These are phyloP conservation scores for Beauveria varroae DNA, from an alignment of 2,329 filamentous ascomycete species.

Conservation along the genomic window DNA sequence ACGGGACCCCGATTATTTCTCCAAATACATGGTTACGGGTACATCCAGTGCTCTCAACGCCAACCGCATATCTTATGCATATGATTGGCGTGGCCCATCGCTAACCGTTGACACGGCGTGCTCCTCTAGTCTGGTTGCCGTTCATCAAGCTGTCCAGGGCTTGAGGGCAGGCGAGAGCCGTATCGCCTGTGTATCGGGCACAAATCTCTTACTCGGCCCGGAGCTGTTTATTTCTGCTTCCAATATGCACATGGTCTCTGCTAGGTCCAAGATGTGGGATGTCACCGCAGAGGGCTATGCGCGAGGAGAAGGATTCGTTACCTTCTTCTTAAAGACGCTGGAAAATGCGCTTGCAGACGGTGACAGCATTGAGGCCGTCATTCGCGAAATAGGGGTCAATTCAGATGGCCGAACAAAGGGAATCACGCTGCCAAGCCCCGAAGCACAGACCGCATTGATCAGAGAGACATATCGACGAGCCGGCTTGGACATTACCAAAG, in stretches of 20 bases:
- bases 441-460: constrained; percentile 33
- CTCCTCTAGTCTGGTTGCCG: constrained; percentile 26
- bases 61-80: constrained; percentile 34
- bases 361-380: constrained; percentile 43
- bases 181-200: no score
- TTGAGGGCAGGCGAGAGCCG: constrained; percentile 18
- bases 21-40: constrained; percentile 15
- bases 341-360: constrained; percentile 38
- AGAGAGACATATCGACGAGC: constrained; percentile 24
- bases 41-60: constrained; percentile 22
- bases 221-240: constrained; percentile 17
- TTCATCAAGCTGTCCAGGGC: constrained; percentile 21
- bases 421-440: constrained; percentile 45
- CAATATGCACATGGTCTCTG: constrained; percentile 37
- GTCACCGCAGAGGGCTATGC: constrained; percentile 40
- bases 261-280: constrained; percentile 32
- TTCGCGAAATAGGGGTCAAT: constrained; percentile 40
- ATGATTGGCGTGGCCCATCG: constrained; percentile 25
- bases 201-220: no score
- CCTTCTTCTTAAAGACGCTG: constrained; percentile 39
- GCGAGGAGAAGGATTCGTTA: constrained; percentile 42
- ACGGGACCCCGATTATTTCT: background rate
- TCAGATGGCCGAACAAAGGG: constrained; percentile 46
- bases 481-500: constrained; percentile 20
- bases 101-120: constrained; percentile 33